These are phyloP conservation scores for Halocafeteria seosinensis DNA, from an alignment of 108 stramenopile species.

Conservation along the genomic window DNA sequence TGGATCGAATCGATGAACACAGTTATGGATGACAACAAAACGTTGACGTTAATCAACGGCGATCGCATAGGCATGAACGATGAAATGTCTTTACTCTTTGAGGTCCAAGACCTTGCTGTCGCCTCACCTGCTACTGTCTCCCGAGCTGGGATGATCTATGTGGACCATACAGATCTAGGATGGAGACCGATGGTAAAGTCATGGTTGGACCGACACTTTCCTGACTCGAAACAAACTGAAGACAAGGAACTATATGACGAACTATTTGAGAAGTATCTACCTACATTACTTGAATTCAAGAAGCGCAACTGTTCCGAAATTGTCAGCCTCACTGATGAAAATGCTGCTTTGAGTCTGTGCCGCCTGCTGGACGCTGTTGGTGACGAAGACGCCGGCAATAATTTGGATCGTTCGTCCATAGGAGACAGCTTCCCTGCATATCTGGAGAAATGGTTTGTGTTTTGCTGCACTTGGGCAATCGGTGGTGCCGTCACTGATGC, in stretches of 20 bases:
- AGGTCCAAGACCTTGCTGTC: slow-evolving; percentile 45
- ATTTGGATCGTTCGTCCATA: not conserved
- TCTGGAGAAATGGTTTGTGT: slow-evolving; percentile 49
- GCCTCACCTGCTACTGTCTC: slow-evolving; percentile 49
- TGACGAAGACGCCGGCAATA: slow-evolving; percentile 11
- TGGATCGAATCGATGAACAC: slow-evolving; percentile 56
- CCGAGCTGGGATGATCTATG: slow-evolving; percentile 52
- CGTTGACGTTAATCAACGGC: slow-evolving; percentile 54
- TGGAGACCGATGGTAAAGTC: slow-evolving; percentile 26
- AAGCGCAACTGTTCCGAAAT: slow-evolving; percentile 27
- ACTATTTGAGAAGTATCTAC: slow-evolving; percentile 41
- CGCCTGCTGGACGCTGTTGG: slow-evolving; percentile 32
- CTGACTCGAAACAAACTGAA: not conserved
- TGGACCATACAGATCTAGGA: slow-evolving; percentile 40
- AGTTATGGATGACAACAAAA: slow-evolving; percentile 57
- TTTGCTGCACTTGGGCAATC: slow-evolving; percentile 37
- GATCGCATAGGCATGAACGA: slow-evolving; percentile 44
- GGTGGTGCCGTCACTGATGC: slow-evolving; percentile 37
- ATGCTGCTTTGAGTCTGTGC: slow-evolving; percentile 34
- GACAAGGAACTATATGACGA: not conserved
- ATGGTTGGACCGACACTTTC: slow-evolving; percentile 27
- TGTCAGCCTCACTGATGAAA: slow-evolving; percentile 39
- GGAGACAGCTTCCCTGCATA: not conserved
- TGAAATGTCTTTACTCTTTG: slow-evolving; percentile 43
- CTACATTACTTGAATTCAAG: slow-evolving; percentile 27